Evolutionary conservation across 2,329 filamentous ascomycete species (phyloP).

Genomic region (Chalara sp.): DNA sequence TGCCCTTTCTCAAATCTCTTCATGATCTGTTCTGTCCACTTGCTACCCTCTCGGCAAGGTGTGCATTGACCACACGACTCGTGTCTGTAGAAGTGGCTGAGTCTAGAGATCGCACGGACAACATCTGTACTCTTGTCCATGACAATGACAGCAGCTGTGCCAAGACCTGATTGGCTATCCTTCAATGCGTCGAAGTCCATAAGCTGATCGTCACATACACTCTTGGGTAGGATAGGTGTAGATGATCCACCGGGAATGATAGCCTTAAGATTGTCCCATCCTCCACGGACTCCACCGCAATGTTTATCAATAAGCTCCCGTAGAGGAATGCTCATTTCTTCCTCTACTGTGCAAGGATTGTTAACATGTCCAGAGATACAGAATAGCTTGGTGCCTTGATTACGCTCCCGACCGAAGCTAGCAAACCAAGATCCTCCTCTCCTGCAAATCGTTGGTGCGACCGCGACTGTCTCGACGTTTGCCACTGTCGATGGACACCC

Average conservation of each 20-base stretch:
- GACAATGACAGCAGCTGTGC: constrained; percentile 95
- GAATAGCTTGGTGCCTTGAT: constrained; percentile 95
- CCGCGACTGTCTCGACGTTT: constrained; percentile 95
- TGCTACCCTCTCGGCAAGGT: constrained; percentile 97
- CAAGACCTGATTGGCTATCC: constrained; percentile 94
- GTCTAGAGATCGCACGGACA: constrained; percentile 84
- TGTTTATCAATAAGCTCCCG: constrained; percentile 96
- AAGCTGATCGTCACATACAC: constrained; percentile 84
- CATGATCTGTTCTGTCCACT: constrained; percentile 99
- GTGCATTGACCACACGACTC: constrained; percentile 98
- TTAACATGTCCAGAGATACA: constrained; percentile 99
- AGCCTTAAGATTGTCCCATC: constrained; percentile 95
- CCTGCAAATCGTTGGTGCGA: constrained; percentile 91
- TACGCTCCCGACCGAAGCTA: constrained; percentile 88
- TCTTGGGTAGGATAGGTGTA: constrained; percentile 88
- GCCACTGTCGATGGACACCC: constrained; percentile 96
- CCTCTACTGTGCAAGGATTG: constrained; percentile 95
- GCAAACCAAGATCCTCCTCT: constrained; percentile 92
- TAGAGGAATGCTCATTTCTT: constrained; percentile 98
- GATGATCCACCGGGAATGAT: constrained; percentile 96
- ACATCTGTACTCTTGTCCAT: constrained; percentile 99
- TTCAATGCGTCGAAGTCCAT: constrained; percentile 99
- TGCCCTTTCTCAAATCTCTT: constrained; percentile 87
- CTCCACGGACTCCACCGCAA: constrained; percentile 91
- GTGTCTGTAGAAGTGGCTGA: constrained; percentile 97